Conservation (phyloP, 2,329 filamentous ascomycete species). For the Hypoxylon sp. region DNA sequence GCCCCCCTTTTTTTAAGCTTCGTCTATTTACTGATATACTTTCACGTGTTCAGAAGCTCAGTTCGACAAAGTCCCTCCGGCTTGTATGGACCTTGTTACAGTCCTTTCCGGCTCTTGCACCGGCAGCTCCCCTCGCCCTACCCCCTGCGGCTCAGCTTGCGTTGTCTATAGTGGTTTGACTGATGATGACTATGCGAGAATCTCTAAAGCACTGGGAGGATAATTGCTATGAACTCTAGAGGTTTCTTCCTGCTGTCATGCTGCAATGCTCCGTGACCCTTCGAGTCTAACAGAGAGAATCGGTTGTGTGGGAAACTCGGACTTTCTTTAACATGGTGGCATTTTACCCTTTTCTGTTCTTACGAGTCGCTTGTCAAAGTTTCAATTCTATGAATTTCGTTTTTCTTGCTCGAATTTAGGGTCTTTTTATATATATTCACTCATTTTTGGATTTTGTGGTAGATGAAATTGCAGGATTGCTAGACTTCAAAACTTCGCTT, state of each 20-base stretch:
- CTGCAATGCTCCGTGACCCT: neutral
- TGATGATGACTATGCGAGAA: neutral
- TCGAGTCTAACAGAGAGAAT: neutral
- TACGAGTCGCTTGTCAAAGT: neutral
- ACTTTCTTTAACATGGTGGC: neutral
- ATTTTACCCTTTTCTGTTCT: neutral
- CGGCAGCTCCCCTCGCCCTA: neutral
- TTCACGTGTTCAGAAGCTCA: neutral
- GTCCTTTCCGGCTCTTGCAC: neutral
- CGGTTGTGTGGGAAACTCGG: neutral
- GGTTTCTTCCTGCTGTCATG: neutral
- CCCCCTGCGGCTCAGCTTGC: neutral
- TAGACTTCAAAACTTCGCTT: too few species aligned
- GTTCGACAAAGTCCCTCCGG: neutral
- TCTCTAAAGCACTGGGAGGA: neutral
- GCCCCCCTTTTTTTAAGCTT: too few species aligned
- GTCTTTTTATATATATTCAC: neutral
- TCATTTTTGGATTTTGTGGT: too few species aligned
- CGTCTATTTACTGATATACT: neutral
- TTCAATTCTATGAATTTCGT: neutral
- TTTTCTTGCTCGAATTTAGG: neutral
- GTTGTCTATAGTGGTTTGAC: neutral
- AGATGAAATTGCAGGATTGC: too few species aligned
- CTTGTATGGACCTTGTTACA: slow-evolving; percentile 1
- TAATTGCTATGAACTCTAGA: neutral